Base-by-base conservation (phyloP, 805 yeast genomes). In the Pichia cephalocereana region DNA sequence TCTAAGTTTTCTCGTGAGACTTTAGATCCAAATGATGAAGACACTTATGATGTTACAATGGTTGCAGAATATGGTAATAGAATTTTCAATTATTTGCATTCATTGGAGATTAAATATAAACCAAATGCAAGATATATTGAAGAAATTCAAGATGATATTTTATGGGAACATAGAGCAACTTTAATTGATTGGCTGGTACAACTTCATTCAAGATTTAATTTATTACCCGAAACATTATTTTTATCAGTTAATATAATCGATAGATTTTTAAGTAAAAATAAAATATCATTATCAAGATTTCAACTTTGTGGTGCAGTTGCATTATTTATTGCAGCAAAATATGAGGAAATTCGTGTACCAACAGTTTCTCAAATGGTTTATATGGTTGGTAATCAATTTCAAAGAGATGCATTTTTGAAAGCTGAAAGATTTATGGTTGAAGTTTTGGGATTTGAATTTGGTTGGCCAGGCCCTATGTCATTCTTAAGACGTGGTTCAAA, bases 271-370 rank as follows among this genome's bases (percentile, higher is more conserved):
- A 80, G 77, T 72, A 83, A 19, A 62, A 74, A 52, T 82, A 74
- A 77, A 46, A 95, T 93, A 3, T 80, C 95, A 11, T 72, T 89
- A 52, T 78, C 86, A 50, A 80, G 91, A 62, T 84, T 93, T 60
- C 99, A 93, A 68, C 75, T 93, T 52, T 96, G 93, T 44, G 99
- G 98, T 14, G 96, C 96, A 2, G 86, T 93, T 6, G 77, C 90
- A 23, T 68, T 89, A 47, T 86, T 88, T 66, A 80, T 87, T 50
- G 96, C 96, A 28, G 91, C 96, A n/a, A 89, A 89, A 66, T 86
- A 85, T 64, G 96, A 89, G 67, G 97, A 89, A 66, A 91, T 90
- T 27, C 83, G 81, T 60, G 76, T 86, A 11, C 97, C 96, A n/a
- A 82, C 90, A 27, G 82, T 89, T 31, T 76, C 82, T 48, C 86